Percentiles rank a stretch among this genome's conserved stretches.
Conservation (phyloP, 202 grass and related monocot genomes). For the Schoenoplectus triqueter region DNA sequence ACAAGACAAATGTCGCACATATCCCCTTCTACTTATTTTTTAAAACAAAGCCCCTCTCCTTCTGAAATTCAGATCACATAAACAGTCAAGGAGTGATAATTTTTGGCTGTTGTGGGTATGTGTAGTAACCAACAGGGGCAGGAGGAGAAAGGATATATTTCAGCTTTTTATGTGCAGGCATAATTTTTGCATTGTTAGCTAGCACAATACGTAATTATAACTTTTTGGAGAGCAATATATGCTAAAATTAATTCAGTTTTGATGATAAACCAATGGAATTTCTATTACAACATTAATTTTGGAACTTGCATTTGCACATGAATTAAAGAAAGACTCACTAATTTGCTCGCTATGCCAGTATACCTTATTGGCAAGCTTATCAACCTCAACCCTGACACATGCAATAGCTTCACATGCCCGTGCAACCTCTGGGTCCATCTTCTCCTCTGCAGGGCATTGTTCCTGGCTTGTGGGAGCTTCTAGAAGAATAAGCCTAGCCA, state of each 20-base stretch:
- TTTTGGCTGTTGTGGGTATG: background rate
- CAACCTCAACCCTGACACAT: conserved; percentile 73
- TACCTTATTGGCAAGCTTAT: conserved; percentile 78
- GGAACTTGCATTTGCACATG: background rate
- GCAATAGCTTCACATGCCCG: conserved; percentile 62
- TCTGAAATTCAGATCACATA: background rate
- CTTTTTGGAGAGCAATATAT: background rate
- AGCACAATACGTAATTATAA: background rate
- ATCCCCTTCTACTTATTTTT: background rate
- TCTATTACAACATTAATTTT: background rate
- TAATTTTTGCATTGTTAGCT: background rate
- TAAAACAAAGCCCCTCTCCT: background rate
- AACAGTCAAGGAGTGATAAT: background rate
- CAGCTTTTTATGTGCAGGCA: background rate
- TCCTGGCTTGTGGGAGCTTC: conserved; percentile 47
- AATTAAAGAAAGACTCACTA: conserved; percentile 10
- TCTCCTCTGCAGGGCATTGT: conserved; percentile 40
- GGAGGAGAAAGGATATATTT: background rate
- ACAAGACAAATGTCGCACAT: conserved; percentile 11
- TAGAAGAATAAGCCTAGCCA: conserved; percentile 69
- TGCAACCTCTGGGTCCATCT: conserved; percentile 38
- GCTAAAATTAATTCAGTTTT: background rate
- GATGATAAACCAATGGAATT: background rate
- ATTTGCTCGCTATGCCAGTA: conserved; percentile 23
- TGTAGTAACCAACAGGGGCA: background rate